Conservation (phyloP, 2,329 filamentous ascomycete genomes). For the Neocatenulostroma microsporum region DNA sequence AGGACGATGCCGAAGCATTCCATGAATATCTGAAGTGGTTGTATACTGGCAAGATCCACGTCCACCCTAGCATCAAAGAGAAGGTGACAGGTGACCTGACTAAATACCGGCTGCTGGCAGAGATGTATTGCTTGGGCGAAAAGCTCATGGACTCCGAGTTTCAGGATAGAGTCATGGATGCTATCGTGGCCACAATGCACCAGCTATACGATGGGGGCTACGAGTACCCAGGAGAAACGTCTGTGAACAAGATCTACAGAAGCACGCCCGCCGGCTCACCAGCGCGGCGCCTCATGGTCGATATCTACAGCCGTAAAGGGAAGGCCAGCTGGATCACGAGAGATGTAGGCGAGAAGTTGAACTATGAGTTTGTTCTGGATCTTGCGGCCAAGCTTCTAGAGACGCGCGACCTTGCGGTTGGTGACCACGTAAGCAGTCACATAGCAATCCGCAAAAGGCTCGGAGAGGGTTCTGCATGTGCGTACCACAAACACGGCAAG, state of each 20-base stretch:
- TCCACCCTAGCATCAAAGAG: neutral
- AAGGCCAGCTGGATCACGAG: too few species aligned
- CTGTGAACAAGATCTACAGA: conserved; percentile 6
- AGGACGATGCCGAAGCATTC: conserved; percentile 10
- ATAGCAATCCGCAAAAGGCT: too few species aligned
- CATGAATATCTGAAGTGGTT: conserved; percentile 18
- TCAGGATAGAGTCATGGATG: neutral
- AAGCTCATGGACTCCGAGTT: conserved; percentile 1
- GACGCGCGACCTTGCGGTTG: too few species aligned
- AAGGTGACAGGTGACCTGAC: neutral
- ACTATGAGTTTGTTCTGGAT: neutral
- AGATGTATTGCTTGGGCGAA: conserved; percentile 3
- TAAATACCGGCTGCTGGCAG: too few species aligned
- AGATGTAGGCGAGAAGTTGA: neutral
- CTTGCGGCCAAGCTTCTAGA: neutral
- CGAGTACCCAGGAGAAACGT: too few species aligned
- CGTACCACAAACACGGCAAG: conserved; percentile 1
- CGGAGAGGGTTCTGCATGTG: neutral
- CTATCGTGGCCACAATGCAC: neutral
- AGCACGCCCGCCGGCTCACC: conserved; percentile 6
- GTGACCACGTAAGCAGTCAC: too few species aligned
- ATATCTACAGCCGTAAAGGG: too few species aligned
- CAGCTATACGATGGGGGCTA: neutral
- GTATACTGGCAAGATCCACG: conserved; percentile 7
- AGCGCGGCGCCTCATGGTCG: conserved; percentile 6